phyloP scores from a whole-genome alignment of 305 asterid species.

The Rubia tinctorum region DNA sequence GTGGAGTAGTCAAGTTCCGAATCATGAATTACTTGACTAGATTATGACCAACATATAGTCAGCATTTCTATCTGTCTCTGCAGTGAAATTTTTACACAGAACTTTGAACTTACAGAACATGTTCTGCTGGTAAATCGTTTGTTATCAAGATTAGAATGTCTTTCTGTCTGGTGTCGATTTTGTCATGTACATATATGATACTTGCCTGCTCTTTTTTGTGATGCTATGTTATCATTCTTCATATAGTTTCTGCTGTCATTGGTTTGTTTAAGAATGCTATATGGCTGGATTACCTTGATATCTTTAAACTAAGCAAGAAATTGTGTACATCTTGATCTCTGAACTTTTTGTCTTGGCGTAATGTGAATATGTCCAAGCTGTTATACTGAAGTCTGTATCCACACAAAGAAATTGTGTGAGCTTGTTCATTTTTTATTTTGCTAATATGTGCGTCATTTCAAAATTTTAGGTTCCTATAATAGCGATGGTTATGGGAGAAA shows the following conservation, averaged over 20 bases:
- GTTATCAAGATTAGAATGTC: neutral
- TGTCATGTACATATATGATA: neutral
- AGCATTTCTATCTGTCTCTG: neutral
- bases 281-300: neutral
- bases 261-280: conserved; percentile 8
- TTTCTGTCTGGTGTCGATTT: neutral
- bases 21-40: neutral
- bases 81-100: neutral
- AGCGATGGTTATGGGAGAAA: conserved; percentile 99
- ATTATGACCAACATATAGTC: conserved; percentile 1
- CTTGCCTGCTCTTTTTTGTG: neutral
- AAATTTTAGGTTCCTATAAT: conserved; percentile 75
- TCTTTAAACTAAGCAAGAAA: neutral
- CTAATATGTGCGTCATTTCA: neutral
- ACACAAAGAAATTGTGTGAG: neutral
- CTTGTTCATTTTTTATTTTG: conserved; percentile 17
- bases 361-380: neutral
- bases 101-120: neutral
- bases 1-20: conserved; percentile 9
- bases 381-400: neutral
- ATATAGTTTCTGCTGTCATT: neutral
- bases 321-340: conserved; percentile 19
- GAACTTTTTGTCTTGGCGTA: neutral
- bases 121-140: neutral
- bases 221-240: neutral